A percentile compares a stretch with the other conserved stretches of the same genome.
phyloP scores from a whole-genome alignment of 192 early-diverging fungal genomes.

The Coemansia sp. region DNA sequence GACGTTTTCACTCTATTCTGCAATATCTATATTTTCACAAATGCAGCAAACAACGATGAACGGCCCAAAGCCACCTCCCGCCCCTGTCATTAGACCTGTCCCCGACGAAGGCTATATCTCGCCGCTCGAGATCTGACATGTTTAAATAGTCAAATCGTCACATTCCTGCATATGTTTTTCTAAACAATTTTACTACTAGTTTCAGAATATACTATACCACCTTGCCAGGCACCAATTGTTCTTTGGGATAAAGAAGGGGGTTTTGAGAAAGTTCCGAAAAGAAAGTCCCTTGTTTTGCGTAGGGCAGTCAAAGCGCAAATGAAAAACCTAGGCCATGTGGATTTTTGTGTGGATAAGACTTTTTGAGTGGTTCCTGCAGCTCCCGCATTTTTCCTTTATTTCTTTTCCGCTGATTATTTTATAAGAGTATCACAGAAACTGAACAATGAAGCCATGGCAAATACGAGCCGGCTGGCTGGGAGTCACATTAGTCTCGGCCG shows the following conservation, averaged over 20 bases:
- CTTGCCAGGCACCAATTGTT: no score
- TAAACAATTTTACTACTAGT: no score
- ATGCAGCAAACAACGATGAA: background rate
- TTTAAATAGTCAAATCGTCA: no score
- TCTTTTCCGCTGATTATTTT: background rate
- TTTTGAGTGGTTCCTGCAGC: no score
- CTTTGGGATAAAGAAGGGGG: no score
- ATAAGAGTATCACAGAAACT: background rate
- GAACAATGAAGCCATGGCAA: background rate
- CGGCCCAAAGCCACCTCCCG: constrained; percentile 14
- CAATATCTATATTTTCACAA: no score
- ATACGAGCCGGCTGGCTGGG: background rate
- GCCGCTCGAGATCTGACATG: constrained; percentile 17
- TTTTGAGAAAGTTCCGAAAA: background rate
- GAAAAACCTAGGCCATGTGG: no score
- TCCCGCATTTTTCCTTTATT: background rate
- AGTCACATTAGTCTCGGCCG: background rate
- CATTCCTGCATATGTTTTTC: no score
- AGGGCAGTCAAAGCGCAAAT: background rate
- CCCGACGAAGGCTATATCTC: constrained; percentile 21
- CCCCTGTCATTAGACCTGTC: constrained; percentile 15
- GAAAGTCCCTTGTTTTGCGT: background rate
- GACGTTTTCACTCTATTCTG: no score
- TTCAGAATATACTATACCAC: no score
- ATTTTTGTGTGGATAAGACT: no score